Percentiles rank a stretch among this genome's conserved stretches.
Conservation (phyloP, 805 yeast species). For the Metschnikowia anglica region DNA sequence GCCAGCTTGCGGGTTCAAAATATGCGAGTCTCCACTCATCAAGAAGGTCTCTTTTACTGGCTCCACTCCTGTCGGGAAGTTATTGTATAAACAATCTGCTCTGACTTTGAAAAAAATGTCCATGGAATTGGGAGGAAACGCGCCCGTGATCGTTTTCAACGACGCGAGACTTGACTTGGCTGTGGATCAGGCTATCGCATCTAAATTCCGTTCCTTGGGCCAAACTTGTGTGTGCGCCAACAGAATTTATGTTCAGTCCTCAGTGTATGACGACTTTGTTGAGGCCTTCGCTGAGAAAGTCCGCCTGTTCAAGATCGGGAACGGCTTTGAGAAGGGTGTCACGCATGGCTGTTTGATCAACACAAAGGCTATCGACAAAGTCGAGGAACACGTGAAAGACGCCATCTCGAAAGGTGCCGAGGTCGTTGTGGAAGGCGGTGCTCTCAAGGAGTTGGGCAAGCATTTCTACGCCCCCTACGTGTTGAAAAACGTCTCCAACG, state of each 20-base stretch:
- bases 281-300: conserved; percentile 49
- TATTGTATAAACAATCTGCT: conserved; percentile 60
- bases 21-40: conserved; percentile 53
- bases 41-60: conserved; percentile 77
- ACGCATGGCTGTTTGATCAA: conserved; percentile 62
- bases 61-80: conserved; percentile 69
- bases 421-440: conserved; percentile 52
- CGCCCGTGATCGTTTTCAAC: conserved; percentile 72
- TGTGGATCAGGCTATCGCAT: conserved; percentile 60
- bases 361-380: conserved; percentile 49
- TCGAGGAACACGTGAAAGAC: conserved; percentile 52
- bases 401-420: conserved; percentile 57
- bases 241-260: conserved; percentile 63
- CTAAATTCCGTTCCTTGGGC: conserved; percentile 74
- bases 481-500: conserved; percentile 49
- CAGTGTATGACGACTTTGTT: conserved; percentile 62
- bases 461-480: conserved; percentile 57
- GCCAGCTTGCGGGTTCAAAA: conserved; percentile 51
- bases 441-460: conserved; percentile 47
- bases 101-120: conserved; percentile 68
- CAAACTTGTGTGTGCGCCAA: conserved; percentile 84
- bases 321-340: conserved; percentile 50
- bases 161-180: conserved; percentile 71
- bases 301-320: conserved; percentile 45
- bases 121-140: conserved; percentile 79